Conservation (phyloP, 352 stramenopile genomes). For the Phytophthora tentaculata region DNA sequence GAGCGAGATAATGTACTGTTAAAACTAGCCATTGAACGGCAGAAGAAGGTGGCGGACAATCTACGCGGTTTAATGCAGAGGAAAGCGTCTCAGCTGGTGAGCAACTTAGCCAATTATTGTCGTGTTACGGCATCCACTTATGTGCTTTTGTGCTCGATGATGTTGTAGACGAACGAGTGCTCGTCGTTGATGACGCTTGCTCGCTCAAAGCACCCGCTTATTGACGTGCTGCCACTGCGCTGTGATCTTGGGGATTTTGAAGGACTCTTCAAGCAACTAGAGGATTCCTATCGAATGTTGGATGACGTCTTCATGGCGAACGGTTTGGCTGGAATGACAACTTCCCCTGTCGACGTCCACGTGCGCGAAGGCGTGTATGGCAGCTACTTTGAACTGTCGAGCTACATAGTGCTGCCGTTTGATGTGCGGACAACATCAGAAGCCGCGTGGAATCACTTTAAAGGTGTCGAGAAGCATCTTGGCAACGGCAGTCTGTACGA, state of each 20-base stretch:
- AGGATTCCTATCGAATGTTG: conserved; percentile 26
- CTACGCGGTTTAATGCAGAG: conserved; percentile 44
- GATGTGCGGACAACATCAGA: conserved; percentile 18
- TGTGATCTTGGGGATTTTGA: conserved; percentile 30
- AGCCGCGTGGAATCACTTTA: conserved; percentile 37
- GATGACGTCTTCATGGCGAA: conserved; percentile 36
- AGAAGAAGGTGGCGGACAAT: conserved; percentile 44
- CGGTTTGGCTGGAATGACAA: conserved; percentile 22
- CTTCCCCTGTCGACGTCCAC: conserved; percentile 26
- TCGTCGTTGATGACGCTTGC: background rate
- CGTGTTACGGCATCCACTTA: background rate
- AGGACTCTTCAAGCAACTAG: conserved; percentile 20
- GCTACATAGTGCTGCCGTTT: conserved; percentile 36
- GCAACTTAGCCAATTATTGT: background rate
- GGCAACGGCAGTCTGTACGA: conserved; percentile 38
- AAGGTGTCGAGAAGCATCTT: conserved; percentile 35
- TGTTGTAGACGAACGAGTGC: conserved; percentile 3
- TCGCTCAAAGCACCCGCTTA: conserved; percentile 6
- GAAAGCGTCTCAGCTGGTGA: conserved; percentile 20
- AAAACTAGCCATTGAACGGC: conserved; percentile 41
- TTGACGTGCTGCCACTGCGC: conserved; percentile 21
- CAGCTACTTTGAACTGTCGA: conserved; percentile 36
- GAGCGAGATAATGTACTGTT: conserved; percentile 38
- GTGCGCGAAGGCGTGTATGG: conserved; percentile 26
- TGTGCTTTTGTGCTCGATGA: background rate